Conservation (phyloP, 768 basidiomycete genomes). For the Russula dissimulans region DNA sequence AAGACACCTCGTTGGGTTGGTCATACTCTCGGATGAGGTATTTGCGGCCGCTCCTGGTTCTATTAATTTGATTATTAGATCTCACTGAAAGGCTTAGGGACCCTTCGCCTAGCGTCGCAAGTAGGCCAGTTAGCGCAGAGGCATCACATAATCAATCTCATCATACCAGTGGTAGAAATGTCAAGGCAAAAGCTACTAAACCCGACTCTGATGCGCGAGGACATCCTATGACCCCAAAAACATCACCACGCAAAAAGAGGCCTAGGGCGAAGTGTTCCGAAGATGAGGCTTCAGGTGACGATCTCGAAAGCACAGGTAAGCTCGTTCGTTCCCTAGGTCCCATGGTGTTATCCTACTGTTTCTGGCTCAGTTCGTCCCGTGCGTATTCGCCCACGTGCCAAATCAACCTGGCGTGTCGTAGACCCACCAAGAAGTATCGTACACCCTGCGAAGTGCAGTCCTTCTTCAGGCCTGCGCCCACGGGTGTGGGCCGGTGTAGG, state of each 20-base stretch:
- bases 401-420: constrained; percentile 7
- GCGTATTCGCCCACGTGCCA: not conserved
- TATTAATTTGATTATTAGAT: not conserved
- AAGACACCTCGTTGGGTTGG: not conserved
- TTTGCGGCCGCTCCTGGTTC: not conserved
- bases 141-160: not conserved
- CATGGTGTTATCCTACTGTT: not conserved
- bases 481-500: constrained; percentile 16
- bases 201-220: not conserved
- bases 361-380: not conserved
- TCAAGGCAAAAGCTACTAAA: not conserved
- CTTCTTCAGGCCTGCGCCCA: not conserved
- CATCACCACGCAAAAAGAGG: not conserved
- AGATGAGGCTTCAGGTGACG: not conserved
- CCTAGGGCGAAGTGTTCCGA: not conserved
- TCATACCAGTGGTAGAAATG: not conserved
- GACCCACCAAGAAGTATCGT: not conserved
- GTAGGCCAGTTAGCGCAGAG: not conserved
- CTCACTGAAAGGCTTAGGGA: not conserved
- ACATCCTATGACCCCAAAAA: not conserved
- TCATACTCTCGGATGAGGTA: not conserved
- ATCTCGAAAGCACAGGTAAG: not conserved
- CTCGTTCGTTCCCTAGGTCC: not conserved
- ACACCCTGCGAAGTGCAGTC: not conserved
- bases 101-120: no score